Evolutionary conservation across 768 basidiomycete species (phyloP).

Genomic region (Calocybe gangraenosa): DNA sequence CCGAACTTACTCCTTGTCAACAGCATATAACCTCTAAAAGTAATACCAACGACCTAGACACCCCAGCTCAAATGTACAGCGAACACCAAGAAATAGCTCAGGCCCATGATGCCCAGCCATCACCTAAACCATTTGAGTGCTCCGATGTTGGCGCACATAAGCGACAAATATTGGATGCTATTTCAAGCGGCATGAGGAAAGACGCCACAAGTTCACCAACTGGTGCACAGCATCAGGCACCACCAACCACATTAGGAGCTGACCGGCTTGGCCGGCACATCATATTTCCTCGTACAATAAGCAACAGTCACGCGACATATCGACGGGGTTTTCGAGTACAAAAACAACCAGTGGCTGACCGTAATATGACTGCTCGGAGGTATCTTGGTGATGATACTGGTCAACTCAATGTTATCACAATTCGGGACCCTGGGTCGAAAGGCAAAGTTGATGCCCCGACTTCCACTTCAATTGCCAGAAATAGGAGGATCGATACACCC

Average conservation of each 20-base stretch:
- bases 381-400: conserved; percentile 6
- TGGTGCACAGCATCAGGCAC: conserved; percentile 7
- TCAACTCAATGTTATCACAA: not conserved
- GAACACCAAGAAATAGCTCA: not conserved
- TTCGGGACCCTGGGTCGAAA: conserved; percentile 1
- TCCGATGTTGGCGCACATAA: conserved; percentile 8
- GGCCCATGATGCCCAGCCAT: not conserved
- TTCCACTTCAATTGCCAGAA: not conserved
- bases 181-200: not conserved
- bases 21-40: not conserved
- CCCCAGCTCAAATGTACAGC: not conserved
- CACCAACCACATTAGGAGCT: conserved; percentile 5
- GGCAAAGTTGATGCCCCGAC: not conserved
- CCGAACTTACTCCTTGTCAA: no score
- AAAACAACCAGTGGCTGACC: conserved; percentile 12
- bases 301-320: conserved; percentile 1
- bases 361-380: conserved; percentile 10
- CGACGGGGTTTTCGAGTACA: conserved; percentile 2
- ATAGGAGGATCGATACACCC: not conserved
- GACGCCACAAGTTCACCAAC: conserved; percentile 7
- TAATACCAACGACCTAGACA: conserved; percentile 5
- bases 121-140: not conserved
- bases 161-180: not conserved
- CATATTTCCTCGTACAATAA: conserved; percentile 4
- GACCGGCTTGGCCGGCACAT: conserved; percentile 10